These are phyloP conservation scores for Cryphonectria radicalis DNA, from an alignment of 2,329 filamentous ascomycete species.

Conservation along the genomic window DNA sequence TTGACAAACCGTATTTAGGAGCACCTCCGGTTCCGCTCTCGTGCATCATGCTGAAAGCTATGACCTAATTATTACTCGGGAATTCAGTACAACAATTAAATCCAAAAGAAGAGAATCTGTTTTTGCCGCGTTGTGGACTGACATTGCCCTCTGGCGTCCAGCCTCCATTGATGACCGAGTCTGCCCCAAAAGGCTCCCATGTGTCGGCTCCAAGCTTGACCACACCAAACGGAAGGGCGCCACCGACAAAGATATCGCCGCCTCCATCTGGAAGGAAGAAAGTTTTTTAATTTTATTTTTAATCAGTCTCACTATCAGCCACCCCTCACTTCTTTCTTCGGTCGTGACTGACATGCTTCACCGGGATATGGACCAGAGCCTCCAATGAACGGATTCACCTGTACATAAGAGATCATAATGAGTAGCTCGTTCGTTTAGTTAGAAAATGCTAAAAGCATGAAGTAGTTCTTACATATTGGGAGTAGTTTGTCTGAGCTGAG, in stretches of 20 bases:
- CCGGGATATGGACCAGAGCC: conserved; percentile 50
- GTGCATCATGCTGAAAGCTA: conserved; percentile 57
- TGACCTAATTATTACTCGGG: conserved; percentile 29
- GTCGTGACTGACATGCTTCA: conserved; percentile 38
- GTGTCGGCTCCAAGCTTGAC: conserved; percentile 51
- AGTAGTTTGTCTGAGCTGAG: conserved; percentile 19
- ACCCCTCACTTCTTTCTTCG: neutral
- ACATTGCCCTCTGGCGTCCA: conserved; percentile 48
- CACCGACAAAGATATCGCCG: conserved; percentile 50
- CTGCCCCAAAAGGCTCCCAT: conserved; percentile 34
- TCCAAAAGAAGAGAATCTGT: neutral
- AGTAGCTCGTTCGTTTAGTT: neutral
- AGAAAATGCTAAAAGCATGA: neutral
- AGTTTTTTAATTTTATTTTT: neutral
- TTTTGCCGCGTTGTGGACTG: neutral
- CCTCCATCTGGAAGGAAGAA: conserved; percentile 38
- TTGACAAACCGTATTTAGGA: conserved; percentile 55
- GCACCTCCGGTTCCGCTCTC: conserved; percentile 62
- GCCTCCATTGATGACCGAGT: conserved; percentile 40
- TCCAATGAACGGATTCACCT: conserved; percentile 56
- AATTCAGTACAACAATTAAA: neutral
- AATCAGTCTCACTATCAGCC: neutral
- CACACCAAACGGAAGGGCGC: conserved; percentile 48
- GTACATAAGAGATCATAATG: conserved; percentile 41
- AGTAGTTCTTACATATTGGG: conserved; percentile 17